Evolutionary conservation across 2,329 filamentous ascomycete genomes (phyloP), one percentile per base, ranked within the genome.

Genomic region (Dothidotthia symphoricarpi): DNA sequence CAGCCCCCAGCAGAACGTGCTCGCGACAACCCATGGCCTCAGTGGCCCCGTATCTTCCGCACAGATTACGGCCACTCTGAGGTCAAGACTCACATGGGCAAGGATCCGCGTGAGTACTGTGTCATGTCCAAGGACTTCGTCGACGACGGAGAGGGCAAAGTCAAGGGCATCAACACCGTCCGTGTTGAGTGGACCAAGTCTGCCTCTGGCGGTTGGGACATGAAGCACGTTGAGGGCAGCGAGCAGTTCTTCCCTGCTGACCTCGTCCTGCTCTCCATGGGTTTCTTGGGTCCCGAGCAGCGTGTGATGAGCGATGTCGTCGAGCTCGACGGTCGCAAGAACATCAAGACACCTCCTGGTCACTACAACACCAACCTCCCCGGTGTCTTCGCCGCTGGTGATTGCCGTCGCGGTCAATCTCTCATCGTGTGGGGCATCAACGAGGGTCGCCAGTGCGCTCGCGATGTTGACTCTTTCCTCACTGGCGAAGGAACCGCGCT

Each of bases 371-470:
- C 91, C 61, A 96, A 91, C 64, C 68, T 95, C 16, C 78, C 86
- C 12, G 91, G 90, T 49, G 83, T 96, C 35, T 96, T 95, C 67
- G 89, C 91, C 45, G 91, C 91, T 45, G 91, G 91, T 71, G 91
- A 97, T 70, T 96, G 91, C 70, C 86, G 90, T 45, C 85, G 91
- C 62, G 91, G 91, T 39, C 91, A 97, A 73, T 95, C 88, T 39
- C 76, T 97, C 41, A 96, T 97, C 69, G 90, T 97, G 52, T 97
- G 90, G 88, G 91, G 90, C 66, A 97, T 97, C 75, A 97, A 97
- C 66, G 91, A 97, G 73, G 91, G 91, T 59, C 86, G 91, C 57
- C 87, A 93, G 74, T 85, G 86, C 57, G 91, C 91, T 59, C 86
- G 91, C 47, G 90, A 97, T 69, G 86, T 96, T 39, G 91, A 97